Evolutionary conservation across 2,329 filamentous ascomycete species (phyloP).

Genomic region (Metarhizium robertsii): DNA sequence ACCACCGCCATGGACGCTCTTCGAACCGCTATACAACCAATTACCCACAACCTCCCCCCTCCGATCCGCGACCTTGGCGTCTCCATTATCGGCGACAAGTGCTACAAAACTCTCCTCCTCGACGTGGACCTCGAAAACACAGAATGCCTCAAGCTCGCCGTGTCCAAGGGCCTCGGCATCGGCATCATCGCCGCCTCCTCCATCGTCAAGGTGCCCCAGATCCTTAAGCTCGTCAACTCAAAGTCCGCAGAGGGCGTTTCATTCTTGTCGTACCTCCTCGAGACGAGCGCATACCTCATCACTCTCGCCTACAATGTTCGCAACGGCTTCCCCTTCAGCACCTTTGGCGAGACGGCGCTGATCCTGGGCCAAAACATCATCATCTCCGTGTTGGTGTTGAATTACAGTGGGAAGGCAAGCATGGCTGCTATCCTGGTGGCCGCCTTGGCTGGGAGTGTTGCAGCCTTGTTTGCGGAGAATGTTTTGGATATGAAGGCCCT

Average conservation of each 20-base stretch:
- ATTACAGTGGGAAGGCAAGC: conserved; percentile 61
- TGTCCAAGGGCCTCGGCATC: conserved; percentile 88
- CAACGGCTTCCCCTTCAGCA: conserved; percentile 89
- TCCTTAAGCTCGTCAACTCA: conserved; percentile 79
- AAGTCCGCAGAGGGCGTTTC: conserved; percentile 75
- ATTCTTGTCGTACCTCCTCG: conserved; percentile 86
- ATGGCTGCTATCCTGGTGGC: conserved; percentile 72
- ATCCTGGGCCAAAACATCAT: conserved; percentile 89
- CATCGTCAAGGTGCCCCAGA: conserved; percentile 94
- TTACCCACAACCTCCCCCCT: conserved; percentile 63
- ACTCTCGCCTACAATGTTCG: conserved; percentile 87
- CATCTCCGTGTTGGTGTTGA: conserved; percentile 78
- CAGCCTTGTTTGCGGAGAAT: conserved; percentile 58
- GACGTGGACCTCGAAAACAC: conserved; percentile 71
- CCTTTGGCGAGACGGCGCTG: conserved; percentile 88
- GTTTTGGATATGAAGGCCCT: conserved; percentile 59
- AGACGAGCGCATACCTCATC: conserved; percentile 82
- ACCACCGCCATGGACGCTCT: conserved; percentile 46
- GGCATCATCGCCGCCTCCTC: conserved; percentile 86
- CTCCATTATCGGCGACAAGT: conserved; percentile 71
- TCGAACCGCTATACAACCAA: conserved; percentile 53
- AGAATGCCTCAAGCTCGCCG: conserved; percentile 76
- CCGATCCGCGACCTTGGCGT: conserved; percentile 67
- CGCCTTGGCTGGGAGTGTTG: conserved; percentile 58
- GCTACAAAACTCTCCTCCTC: conserved; percentile 79